Evolutionary conservation across 768 basidiomycete species (phyloP).

Genomic region (Tulasnella sp.): DNA sequence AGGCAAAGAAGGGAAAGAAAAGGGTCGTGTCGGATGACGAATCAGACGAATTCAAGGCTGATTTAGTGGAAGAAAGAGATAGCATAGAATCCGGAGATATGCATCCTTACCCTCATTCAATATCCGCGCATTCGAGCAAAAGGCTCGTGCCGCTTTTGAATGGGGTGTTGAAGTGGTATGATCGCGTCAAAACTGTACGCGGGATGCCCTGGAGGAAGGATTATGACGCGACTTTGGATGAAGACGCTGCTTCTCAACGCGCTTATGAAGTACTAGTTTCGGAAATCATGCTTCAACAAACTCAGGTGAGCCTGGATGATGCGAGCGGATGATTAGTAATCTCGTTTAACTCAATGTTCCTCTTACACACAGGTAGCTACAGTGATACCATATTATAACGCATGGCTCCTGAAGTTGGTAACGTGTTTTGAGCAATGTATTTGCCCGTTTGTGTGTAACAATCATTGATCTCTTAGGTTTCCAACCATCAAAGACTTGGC

Average conservation of each 20-base stretch:
- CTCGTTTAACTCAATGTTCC: neutral
- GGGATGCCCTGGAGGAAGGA: slow-evolving; percentile 91
- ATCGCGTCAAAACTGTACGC: slow-evolving; percentile 46
- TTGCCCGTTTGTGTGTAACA: neutral
- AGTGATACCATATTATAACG: slow-evolving; percentile 86
- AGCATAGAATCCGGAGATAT: too few species aligned
- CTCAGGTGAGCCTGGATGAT: slow-evolving; percentile 47
- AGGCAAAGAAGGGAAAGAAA: too few species aligned
- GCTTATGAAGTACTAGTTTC: slow-evolving; percentile 88
- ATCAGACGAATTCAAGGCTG: too few species aligned
- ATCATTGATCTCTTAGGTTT: slow-evolving; percentile 38
- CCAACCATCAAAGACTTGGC: slow-evolving; percentile 70
- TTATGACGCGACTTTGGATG: slow-evolving; percentile 32
- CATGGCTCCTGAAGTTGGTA: slow-evolving; percentile 70
- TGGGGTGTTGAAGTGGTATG: slow-evolving; percentile 48
- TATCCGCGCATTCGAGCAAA: slow-evolving; percentile 1
- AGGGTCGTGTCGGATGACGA: too few species aligned
- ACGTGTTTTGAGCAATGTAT: neutral
- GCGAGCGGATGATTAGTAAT: too few species aligned
- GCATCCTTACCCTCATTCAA: too few species aligned
- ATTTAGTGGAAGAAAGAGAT: too few species aligned
- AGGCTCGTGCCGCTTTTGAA: slow-evolving; percentile 19
- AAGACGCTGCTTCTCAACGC: slow-evolving; percentile 58
- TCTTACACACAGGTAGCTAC: slow-evolving; percentile 41
- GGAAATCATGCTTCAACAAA: slow-evolving; percentile 95